These are phyloP conservation scores for Discostella stelligeroides DNA, from an alignment of 108 stramenopile species.

Conservation along the genomic window DNA sequence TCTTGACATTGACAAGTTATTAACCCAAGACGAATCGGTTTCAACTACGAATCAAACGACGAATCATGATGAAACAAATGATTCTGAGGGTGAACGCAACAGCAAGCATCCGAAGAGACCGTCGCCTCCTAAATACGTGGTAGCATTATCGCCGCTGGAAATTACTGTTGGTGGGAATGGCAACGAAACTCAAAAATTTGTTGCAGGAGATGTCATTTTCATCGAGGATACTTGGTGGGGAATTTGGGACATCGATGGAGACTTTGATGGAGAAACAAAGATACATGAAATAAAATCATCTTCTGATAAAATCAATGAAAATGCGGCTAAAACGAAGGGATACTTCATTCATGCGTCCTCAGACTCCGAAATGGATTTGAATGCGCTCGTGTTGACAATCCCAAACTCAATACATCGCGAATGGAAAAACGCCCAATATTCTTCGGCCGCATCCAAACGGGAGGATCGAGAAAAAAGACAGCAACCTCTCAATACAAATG, in stretches of 20 bases:
- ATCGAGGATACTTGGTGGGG: conserved; percentile 52
- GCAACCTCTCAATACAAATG: conserved; percentile 16
- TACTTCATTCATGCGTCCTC: conserved; percentile 38
- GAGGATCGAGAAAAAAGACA: conserved; percentile 5
- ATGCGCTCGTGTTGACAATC: conserved; percentile 36
- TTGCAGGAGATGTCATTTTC: conserved; percentile 45
- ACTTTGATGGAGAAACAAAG: not conserved
- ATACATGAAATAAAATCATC: not conserved
- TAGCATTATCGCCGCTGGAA: conserved; percentile 39
- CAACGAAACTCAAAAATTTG: conserved; percentile 45
- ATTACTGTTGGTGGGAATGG: conserved; percentile 51
- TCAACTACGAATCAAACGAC: not conserved
- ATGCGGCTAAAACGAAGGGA: conserved; percentile 22
- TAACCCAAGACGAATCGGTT: not conserved
- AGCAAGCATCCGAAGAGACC: conserved; percentile 28
- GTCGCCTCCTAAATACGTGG: conserved; percentile 39
- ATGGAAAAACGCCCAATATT: conserved; percentile 35
- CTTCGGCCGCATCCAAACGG: not conserved
- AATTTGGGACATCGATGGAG: conserved; percentile 19
- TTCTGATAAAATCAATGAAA: not conserved
- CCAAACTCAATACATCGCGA: conserved; percentile 42
- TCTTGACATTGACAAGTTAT: not conserved
- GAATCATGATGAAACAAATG: not conserved
- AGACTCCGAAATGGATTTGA: conserved; percentile 33
- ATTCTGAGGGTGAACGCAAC: not conserved